phyloP scores from a whole-genome alignment of 805 yeast genomes.

The Saccharomycopsis schoenii region DNA sequence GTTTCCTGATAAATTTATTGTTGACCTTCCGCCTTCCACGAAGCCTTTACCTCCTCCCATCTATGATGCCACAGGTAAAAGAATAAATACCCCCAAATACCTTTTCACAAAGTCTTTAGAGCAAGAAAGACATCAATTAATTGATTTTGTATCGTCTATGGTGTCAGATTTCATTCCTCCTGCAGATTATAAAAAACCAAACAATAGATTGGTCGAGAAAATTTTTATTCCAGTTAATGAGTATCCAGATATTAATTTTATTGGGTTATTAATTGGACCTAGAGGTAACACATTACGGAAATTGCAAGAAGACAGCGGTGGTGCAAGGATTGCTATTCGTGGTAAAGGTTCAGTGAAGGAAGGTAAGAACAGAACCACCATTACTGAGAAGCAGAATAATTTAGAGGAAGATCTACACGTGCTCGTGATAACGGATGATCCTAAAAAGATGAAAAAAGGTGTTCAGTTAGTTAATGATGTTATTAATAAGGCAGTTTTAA shows the following conservation, averaged over 20 bases:
- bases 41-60: constrained; percentile 94
- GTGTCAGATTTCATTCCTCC: constrained; percentile 81
- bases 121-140: constrained; percentile 67
- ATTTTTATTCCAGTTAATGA: constrained; percentile 76
- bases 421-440: constrained; percentile 72
- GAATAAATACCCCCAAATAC: constrained; percentile 75
- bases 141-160: constrained; percentile 61
- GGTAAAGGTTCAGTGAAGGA: constrained; percentile 96
- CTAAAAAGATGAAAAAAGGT: constrained; percentile 68
- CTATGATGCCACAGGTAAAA: constrained; percentile 73
- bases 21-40: constrained; percentile 36
- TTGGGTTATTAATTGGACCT: constrained; percentile 88
- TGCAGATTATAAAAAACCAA: constrained; percentile 55
- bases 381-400: constrained; percentile 40
- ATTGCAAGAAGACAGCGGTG: constrained; percentile 59
- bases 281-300: constrained; percentile 83
- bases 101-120: constrained; percentile 55
- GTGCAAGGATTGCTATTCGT: constrained; percentile 77
- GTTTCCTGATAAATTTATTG: constrained; percentile 35
- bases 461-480: constrained; percentile 63
- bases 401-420: constrained; percentile 84
- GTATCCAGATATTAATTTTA: constrained; percentile 86
- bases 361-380: constrained; percentile 52
- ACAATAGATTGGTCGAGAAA: constrained; percentile 60
- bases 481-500: constrained; percentile 70